Conservation (phyloP, 2,329 filamentous ascomycete genomes). For the Trichoderma polysporum region DNA sequence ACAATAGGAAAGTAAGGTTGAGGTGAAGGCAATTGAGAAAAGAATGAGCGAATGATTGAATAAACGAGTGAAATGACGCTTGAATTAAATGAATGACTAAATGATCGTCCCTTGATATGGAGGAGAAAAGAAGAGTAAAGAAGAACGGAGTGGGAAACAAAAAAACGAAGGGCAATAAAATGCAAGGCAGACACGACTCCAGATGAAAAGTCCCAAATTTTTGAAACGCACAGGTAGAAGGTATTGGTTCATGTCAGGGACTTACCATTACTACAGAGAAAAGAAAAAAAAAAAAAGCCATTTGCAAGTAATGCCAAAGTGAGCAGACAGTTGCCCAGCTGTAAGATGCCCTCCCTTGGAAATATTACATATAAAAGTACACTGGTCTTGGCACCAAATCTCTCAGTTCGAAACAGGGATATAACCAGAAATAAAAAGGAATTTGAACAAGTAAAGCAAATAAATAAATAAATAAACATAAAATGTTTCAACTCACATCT, state of each 20-base stretch:
- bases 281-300: not conserved
- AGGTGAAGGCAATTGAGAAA: not conserved
- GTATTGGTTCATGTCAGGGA: not conserved
- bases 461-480: not conserved
- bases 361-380: not conserved
- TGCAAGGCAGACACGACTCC: not conserved
- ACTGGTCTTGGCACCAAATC: not conserved
- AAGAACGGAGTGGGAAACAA: not conserved
- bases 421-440: not conserved
- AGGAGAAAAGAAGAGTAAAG: not conserved
- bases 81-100: not conserved
- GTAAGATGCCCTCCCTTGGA: no score
- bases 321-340: not conserved
- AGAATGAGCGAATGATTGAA: not conserved
- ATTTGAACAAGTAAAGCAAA: not conserved
- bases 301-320: not conserved
- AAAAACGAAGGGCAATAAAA: not conserved
- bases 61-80: not conserved
- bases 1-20: not conserved
- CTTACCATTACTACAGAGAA: not conserved
- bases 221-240: not conserved
- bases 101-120: not conserved
- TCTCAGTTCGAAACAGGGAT: not conserved
- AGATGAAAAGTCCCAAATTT: not conserved
- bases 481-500: constrained; percentile 34